Evolutionary conservation across 106 monocot genomes (phyloP), one percentile per base, ranked within the genome.

Genomic region (Platanthera zijinensis): DNA sequence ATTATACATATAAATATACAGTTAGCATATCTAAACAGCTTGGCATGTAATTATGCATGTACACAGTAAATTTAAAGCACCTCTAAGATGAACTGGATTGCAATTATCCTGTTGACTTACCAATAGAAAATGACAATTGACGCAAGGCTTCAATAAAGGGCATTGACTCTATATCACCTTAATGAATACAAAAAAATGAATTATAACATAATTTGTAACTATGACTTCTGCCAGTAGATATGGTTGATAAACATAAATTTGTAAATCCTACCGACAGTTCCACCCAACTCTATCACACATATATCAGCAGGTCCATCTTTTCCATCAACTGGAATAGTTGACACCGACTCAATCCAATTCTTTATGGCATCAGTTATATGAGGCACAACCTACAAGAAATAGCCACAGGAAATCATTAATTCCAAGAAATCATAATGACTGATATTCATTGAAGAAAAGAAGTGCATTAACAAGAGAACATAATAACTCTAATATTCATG

Each of bases 91-190:
- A 61, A 61, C 18, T 61, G 8, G 8, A 5, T n/a, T 21, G 48
- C 1, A 45, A 47, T 17, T 21, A 7, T 11, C 8, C 51, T 48
- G 15, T 50, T 10, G 19, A 14, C 79, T 67, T 82, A 92, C 92
- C 92, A 73, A 92, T 76, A 83, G 92, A 92, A 85, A 92, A 92
- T 52, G 92, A 92, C 49, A 92, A 79, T 75, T 92, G 92, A 19
- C 92, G 86, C 70, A 92, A 74, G 82, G 89, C 89, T 80, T 92
- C 89, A 80, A 89, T 92, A 66, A 92, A 92, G 62, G 92, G 89
- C 92, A 92, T 92, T 54, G 92, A 92, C 77, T 92, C 92, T 72
- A 92, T 92, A 53, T 92, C 92, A 85, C 92, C 89, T 92, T 72
- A 56, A 62, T 59, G 69, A 6, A 10, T 17, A 72, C 39, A 51